Evolutionary conservation across 495 filamentous ascomycete species (phyloP).

Genomic region (Neurospora discreta): DNA sequence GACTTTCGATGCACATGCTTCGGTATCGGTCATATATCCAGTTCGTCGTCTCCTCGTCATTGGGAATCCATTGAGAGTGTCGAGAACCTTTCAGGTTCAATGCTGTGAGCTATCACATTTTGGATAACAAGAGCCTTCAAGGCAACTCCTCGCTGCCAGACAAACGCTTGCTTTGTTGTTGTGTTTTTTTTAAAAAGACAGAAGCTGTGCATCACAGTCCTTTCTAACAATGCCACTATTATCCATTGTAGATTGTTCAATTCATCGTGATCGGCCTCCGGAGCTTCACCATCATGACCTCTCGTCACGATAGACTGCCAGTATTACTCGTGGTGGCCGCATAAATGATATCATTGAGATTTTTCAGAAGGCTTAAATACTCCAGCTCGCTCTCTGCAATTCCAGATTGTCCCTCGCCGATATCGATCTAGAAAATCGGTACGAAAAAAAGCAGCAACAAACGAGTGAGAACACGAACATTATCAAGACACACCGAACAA

Average conservation of each 20-base stretch:
- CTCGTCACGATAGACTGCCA: neutral
- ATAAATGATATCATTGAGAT: neutral
- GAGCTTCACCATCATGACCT: neutral
- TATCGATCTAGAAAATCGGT: neutral
- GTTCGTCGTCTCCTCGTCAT: neutral
- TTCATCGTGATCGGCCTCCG: neutral
- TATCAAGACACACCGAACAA: neutral
- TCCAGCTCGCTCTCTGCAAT: neutral
- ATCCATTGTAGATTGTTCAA: neutral
- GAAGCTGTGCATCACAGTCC: neutral
- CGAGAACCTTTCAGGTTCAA: neutral
- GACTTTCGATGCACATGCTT: neutral
- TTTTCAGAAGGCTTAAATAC: neutral
- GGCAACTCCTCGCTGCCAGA: neutral
- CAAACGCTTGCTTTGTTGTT: neutral
- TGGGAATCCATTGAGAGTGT: neutral
- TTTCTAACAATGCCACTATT: neutral
- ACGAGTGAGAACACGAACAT: neutral
- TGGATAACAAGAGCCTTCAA: neutral
- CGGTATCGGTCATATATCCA: neutral
- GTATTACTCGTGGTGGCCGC: neutral
- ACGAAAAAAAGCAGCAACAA: neutral
- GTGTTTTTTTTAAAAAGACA: neutral
- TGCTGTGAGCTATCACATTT: neutral
- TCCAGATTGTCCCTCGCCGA: neutral